Evolutionary conservation across 2,329 filamentous ascomycete species (phyloP), one percentile per base, ranked within the genome.

Genomic region (Thielaviopsis musarum): DNA sequence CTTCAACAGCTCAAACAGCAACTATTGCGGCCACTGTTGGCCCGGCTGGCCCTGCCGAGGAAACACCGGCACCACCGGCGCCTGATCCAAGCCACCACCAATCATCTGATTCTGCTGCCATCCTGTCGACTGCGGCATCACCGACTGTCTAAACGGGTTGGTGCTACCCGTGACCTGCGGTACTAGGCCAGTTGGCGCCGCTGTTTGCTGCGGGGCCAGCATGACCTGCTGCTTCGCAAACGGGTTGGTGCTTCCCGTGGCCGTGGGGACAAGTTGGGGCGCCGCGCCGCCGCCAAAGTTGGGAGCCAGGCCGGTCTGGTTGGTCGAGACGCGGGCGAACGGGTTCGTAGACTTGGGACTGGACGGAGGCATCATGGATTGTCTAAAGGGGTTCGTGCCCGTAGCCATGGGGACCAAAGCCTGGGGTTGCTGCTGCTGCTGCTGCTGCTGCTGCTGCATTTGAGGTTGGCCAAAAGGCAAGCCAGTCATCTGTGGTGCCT

Each of bases 131-230:
- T 83, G 78, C 67, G 95, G 90, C 67, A 95, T 93, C 57, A 95
- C 84, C 53, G 87, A 88, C 68, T 97, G 90, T 17, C 93, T 81
- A 78, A 97, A 97, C 0, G 93, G 93, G 67, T 98, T 98, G 1
- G 91, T 96, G 66, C 82, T 89, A 9, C 90, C 91, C 0, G 91
- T 96, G 1, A 85, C 80, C 66, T 91, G 89, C 1, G 89, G 82
- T 58, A 79, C 78, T 5, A 93, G 72, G 45, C 71, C 73, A 1
- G 75, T 74, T 51, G 75, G 73, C 0, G 74, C 75, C n/a, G 73
- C 69, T 56, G 74, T 73, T 41, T 70, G 68, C 52, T 72, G 71
- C 15, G 62, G 63, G 12, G 68, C 66, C 13, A 69, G 64, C 4
- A 63, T 63, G 2, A 65, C 52, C 75, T 74, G 65, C 71, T 75